These are phyloP conservation scores for Posidonia oceanica DNA, from an alignment of 116 monocot genomes.

Conservation along the genomic window DNA sequence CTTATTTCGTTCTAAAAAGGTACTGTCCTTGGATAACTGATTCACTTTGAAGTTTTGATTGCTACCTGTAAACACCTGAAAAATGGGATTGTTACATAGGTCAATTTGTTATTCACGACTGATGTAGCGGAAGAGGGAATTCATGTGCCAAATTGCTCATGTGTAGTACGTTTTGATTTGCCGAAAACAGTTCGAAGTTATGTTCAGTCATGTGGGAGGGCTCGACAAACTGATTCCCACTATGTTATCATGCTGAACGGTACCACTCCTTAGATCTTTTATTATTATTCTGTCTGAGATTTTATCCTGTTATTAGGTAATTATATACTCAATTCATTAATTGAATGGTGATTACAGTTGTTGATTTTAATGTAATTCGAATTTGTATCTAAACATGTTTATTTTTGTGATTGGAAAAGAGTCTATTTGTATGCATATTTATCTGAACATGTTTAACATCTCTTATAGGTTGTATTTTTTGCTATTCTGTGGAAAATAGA, in stretches of 20 bases:
- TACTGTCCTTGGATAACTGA: slow-evolving; percentile 5
- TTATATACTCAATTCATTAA: no score
- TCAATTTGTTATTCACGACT: slow-evolving; percentile 79
- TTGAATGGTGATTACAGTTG: no score
- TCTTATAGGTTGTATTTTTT: no score
- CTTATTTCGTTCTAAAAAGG: slow-evolving; percentile 68
- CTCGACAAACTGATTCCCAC: slow-evolving; percentile 49
- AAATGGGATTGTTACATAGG: slow-evolving; percentile 20
- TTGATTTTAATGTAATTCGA: no score
- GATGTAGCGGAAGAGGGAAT: slow-evolving; percentile 89
- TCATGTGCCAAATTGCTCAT: slow-evolving; percentile 75
- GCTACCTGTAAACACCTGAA: neutral
- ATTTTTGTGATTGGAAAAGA: no score
- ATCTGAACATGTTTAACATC: no score
- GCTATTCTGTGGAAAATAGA: no score
- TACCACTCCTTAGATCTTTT: slow-evolving; percentile 8
- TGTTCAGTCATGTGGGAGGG: slow-evolving; percentile 73
- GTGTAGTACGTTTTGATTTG: slow-evolving; percentile 81
- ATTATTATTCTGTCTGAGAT: no score
- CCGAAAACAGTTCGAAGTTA: slow-evolving; percentile 84
- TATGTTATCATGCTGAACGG: slow-evolving; percentile 83
- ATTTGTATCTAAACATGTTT: no score
- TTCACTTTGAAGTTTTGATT: neutral
- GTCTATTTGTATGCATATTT: no score
- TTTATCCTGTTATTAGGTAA: no score